Percentiles rank a stretch among this genome's conserved stretches.
These are phyloP conservation scores for Xerocomellus dryophilus DNA, from an alignment of 768 basidiomycete genomes.

Conservation along the genomic window DNA sequence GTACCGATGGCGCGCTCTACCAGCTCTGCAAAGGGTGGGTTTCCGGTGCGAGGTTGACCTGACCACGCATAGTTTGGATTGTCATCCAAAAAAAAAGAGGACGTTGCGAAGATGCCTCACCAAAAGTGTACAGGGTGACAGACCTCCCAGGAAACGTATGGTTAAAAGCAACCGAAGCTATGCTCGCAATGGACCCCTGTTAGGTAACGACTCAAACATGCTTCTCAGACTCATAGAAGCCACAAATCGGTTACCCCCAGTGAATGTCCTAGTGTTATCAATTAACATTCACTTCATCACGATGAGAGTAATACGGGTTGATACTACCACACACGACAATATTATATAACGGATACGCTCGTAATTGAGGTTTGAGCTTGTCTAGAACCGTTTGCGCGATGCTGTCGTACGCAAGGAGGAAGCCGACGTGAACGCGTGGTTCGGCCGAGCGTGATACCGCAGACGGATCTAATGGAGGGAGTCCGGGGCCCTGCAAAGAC, in stretches of 20 bases:
- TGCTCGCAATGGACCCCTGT: conserved; percentile 39
- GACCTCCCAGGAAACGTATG: conserved; percentile 28
- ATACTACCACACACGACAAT: conserved; percentile 33
- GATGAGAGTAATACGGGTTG: not conserved
- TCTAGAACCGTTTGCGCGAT: conserved; percentile 31
- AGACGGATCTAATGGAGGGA: conserved; percentile 16
- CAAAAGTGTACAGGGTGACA: conserved; percentile 43
- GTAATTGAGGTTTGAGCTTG: conserved; percentile 31
- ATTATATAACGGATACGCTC: conserved; percentile 32
- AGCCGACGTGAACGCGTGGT: conserved; percentile 36
- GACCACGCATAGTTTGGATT: not conserved
- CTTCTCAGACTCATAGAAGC: not conserved
- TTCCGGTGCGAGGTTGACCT: conserved; percentile 53
- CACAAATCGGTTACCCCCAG: conserved; percentile 31
- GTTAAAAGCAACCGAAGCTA: conserved; percentile 35
- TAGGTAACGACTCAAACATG: conserved; percentile 4
- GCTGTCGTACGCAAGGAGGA: conserved; percentile 36
- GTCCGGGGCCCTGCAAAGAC: conserved; percentile 23
- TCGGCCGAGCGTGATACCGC: not conserved
- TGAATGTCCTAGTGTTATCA: conserved; percentile 38
- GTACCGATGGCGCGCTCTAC: too few species aligned
- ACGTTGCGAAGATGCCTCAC: conserved; percentile 23
- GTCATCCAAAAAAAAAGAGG: not conserved
- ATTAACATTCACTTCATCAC: conserved; percentile 1
- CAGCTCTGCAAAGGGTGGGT: conserved; percentile 36